phyloP scores from a whole-genome alignment of 441 rosid genomes.

The Euphorbia celastroides region DNA sequence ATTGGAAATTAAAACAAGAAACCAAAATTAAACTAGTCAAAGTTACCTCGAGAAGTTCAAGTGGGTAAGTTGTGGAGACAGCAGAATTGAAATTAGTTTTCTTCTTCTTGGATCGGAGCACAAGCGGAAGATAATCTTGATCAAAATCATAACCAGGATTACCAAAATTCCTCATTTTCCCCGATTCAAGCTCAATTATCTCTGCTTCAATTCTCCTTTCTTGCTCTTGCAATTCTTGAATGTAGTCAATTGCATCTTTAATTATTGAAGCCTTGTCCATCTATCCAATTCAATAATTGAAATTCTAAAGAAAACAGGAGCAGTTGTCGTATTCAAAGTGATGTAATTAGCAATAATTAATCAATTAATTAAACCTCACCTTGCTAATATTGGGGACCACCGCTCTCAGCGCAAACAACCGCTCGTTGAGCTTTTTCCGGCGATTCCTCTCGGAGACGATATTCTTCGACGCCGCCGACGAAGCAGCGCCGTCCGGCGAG shows the following conservation, averaged over 20 bases:
- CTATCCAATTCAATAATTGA: constrained; percentile 29
- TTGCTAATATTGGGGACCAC: constrained; percentile 93
- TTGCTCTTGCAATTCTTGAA: constrained; percentile 72
- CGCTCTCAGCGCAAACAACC: constrained; percentile 78
- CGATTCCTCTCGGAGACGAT: constrained; percentile 77
- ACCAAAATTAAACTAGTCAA: background rate
- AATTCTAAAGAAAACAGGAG: too few species aligned
- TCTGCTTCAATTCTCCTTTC: constrained; percentile 64
- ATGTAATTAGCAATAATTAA: background rate
- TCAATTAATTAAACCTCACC: constrained; percentile 30
- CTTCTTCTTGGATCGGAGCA: constrained; percentile 65
- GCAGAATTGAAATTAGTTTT: constrained; percentile 31
- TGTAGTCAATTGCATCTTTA: constrained; percentile 86
- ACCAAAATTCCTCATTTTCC: constrained; percentile 30
- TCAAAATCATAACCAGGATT: constrained; percentile 40
- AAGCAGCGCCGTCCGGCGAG: constrained; percentile 71
- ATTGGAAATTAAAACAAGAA: too few species aligned
- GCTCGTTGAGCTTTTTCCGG: constrained; percentile 77
- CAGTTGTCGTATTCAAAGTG: too few species aligned
- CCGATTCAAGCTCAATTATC: constrained; percentile 67
- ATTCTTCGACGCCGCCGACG: constrained; percentile 64
- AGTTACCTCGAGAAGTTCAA: constrained; percentile 69
- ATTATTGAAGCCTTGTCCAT: constrained; percentile 98
- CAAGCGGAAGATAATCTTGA: constrained; percentile 41
- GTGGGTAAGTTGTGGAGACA: constrained; percentile 33